Evolutionary conservation across 1,139 yeast genomes (phyloP).

Genomic region (Yarrowia galli): DNA sequence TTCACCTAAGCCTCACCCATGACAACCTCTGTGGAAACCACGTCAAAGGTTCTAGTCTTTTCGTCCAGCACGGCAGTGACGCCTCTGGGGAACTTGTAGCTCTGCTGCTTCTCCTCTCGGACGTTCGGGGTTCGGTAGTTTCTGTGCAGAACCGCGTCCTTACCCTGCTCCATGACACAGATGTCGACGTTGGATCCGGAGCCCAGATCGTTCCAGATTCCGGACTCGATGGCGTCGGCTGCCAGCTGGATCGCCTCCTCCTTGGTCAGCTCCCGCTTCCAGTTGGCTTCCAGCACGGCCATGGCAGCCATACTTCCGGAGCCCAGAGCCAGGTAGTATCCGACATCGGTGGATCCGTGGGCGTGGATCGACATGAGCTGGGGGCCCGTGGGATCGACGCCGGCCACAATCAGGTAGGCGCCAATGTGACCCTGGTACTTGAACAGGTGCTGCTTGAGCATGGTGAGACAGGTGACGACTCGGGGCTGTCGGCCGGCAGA

Average conservation of each 20-base stretch:
- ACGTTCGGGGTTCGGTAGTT: slow-evolving; percentile 91
- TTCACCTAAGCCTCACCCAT: slow-evolving; percentile 67
- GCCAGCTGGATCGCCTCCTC: slow-evolving; percentile 92
- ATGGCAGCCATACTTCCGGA: slow-evolving; percentile 99
- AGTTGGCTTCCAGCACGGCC: slow-evolving; percentile 92
- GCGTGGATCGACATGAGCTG: slow-evolving; percentile 94
- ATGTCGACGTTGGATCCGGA: slow-evolving; percentile 97
- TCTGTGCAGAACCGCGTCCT: slow-evolving; percentile 76
- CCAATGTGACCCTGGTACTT: slow-evolving; percentile 97
- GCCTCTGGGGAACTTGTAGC: slow-evolving; percentile 87
- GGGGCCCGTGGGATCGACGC: slow-evolving; percentile 95
- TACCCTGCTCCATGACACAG: slow-evolving; percentile 93
- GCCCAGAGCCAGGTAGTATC: slow-evolving; percentile 89
- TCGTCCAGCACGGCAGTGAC: slow-evolving; percentile 83
- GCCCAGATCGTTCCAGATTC: slow-evolving; percentile 98
- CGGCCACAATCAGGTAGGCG: slow-evolving; percentile 95
- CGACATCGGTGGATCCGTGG: slow-evolving; percentile 96
- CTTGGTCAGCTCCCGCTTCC: slow-evolving; percentile 77
- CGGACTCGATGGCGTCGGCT: slow-evolving; percentile 93
- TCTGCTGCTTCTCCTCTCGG: slow-evolving; percentile 78
- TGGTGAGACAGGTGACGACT: slow-evolving; percentile 90
- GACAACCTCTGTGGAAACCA: slow-evolving; percentile 55
- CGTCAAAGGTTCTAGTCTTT: slow-evolving; percentile 61
- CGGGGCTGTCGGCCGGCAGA: slow-evolving; percentile 86
- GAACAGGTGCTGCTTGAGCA: slow-evolving; percentile 93